Evolutionary conservation across 257 asterid species (phyloP).

Genomic region (Solanum tacnaense): DNA sequence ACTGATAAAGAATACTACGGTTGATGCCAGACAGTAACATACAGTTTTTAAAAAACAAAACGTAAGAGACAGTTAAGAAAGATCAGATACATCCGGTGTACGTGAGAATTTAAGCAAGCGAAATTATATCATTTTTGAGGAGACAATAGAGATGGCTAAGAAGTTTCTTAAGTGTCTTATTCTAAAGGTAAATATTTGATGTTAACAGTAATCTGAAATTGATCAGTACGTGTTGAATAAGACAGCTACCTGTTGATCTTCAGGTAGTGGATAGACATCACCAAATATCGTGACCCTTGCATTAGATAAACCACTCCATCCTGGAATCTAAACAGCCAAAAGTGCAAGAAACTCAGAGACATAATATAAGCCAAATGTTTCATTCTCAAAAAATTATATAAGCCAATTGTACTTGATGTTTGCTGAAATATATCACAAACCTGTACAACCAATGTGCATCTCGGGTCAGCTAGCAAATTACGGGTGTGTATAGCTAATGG

Average conservation of each 20-base stretch:
- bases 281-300: conserved; percentile 96
- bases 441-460: conserved; percentile 90
- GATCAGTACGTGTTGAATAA: background rate
- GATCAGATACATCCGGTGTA: background rate
- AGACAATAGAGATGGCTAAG: background rate
- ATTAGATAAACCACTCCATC: conserved; percentile 99
- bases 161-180: background rate
- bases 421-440: conserved; percentile 29
- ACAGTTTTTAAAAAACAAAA: background rate
- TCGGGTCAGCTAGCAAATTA: conserved; percentile 87
- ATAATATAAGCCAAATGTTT: conserved; percentile 2
- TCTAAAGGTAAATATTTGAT: background rate
- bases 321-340: conserved; percentile 57
- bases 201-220: background rate
- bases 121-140: background rate
- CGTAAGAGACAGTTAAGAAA: background rate
- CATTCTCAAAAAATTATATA: background rate
- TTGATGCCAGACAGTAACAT: background rate
- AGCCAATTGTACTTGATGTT: background rate
- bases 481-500: conserved; percentile 99
- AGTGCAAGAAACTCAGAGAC: conserved; percentile 8
- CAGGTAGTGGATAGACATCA: conserved; percentile 83
- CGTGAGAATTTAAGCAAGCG: background rate
- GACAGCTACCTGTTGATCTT: conserved; percentile 73
- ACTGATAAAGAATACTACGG: background rate